These are phyloP conservation scores for Tetracentron sinense DNA, from an alignment of 164 flowering plant genomes.

Conservation along the genomic window DNA sequence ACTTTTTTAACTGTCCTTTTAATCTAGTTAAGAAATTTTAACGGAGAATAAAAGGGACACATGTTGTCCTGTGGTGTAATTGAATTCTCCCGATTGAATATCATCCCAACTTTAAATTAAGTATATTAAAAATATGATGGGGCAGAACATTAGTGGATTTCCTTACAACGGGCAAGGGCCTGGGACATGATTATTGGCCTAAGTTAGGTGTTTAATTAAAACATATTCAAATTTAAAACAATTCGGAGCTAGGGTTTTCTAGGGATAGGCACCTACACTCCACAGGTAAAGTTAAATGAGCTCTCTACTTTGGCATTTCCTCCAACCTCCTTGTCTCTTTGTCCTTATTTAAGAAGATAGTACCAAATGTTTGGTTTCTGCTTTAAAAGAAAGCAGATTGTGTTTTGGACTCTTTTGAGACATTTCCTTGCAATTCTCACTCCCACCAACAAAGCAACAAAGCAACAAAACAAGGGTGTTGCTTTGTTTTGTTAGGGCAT, in stretches of 20 bases:
- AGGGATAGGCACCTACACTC: conserved; percentile 11
- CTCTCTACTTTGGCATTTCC: conserved; percentile 29
- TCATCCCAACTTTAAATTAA: too few species aligned
- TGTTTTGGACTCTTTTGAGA: conserved; percentile 28
- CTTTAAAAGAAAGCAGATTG: conserved; percentile 23
- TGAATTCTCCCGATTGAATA: too few species aligned
- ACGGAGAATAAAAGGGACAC: too few species aligned
- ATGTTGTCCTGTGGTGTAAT: too few species aligned
- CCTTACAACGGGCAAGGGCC: too few species aligned
- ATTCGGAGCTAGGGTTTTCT: not conserved
- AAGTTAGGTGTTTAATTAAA: too few species aligned
- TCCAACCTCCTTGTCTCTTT: conserved; percentile 30
- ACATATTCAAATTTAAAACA: too few species aligned
- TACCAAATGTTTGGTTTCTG: conserved; percentile 28
- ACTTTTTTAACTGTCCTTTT: too few species aligned
- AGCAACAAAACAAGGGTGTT: conserved; percentile 31
- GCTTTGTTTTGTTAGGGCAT: conserved; percentile 55
- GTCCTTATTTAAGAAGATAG: conserved; percentile 28
- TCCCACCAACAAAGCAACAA: conserved; percentile 29
- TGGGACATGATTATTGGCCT: too few species aligned
- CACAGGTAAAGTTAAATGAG: conserved; percentile 28
- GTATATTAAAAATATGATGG: too few species aligned
- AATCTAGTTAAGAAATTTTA: too few species aligned
- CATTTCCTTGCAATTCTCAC: conserved; percentile 39
- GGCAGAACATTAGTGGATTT: too few species aligned